Conservation (phyloP, 768 basidiomycete species). For the Chalciporus piperatus region DNA sequence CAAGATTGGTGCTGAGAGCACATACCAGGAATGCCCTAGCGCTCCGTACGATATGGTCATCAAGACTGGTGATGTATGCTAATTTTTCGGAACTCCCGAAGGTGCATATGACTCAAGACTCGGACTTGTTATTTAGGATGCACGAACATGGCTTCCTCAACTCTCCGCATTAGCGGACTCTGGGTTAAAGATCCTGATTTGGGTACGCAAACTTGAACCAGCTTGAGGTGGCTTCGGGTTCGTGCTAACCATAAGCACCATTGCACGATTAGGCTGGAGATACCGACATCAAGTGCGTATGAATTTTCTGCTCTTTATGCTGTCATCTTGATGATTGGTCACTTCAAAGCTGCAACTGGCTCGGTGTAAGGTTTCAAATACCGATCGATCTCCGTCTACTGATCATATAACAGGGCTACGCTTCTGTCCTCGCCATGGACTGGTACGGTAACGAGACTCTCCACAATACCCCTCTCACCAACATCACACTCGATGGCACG, state of each 20-base stretch:
- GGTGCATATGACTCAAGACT: background rate
- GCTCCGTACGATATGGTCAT: conserved; percentile 41
- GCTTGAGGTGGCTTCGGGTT: background rate
- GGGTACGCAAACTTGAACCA: conserved; percentile 32
- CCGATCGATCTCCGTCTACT: background rate
- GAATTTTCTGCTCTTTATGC: background rate
- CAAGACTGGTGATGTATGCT: conserved; percentile 55
- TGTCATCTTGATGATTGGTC: conserved; percentile 2
- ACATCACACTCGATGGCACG: conserved; percentile 54
- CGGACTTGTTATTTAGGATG: conserved; percentile 25
- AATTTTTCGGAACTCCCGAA: background rate
- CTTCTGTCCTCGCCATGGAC: conserved; percentile 42
- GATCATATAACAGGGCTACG: conserved; percentile 24
- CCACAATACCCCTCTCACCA: conserved; percentile 40
- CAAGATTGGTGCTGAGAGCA: conserved; percentile 51
- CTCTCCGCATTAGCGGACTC: conserved; percentile 36
- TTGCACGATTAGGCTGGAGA: conserved; percentile 24
- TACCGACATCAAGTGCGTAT: conserved; percentile 25
- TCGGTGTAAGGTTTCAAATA: conserved; percentile 34
- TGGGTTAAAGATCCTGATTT: conserved; percentile 37
- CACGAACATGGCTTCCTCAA: conserved; percentile 37
- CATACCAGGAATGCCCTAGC: conserved; percentile 49
- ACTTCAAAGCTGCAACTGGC: conserved; percentile 17
- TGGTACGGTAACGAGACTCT: conserved; percentile 44
- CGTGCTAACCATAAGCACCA: background rate